These are phyloP conservation scores for Pyricularia sp. DNA, from an alignment of 2,329 filamentous ascomycete species.

Conservation along the genomic window DNA sequence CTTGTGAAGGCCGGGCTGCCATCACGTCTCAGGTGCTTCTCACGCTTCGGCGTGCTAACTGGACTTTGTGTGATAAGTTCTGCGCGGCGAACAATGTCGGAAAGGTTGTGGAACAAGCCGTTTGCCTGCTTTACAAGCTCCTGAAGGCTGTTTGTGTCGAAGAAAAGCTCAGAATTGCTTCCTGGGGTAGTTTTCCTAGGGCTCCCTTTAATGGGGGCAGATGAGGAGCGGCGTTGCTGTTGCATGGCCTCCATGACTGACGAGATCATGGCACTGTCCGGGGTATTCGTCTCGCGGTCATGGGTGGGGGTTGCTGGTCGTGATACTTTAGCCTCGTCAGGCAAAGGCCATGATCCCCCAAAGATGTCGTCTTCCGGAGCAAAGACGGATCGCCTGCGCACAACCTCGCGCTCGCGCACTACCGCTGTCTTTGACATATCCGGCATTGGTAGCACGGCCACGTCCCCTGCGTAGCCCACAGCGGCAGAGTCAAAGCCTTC, in stretches of 20 bases:
- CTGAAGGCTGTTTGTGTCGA: slow-evolving; percentile 60
- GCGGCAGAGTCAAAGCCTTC: slow-evolving; percentile 37
- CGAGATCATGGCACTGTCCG: slow-evolving; percentile 40
- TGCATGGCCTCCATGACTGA: slow-evolving; percentile 58
- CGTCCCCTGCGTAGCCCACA: slow-evolving; percentile 32
- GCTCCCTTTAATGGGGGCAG: slow-evolving; percentile 26
- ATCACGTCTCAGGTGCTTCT: slow-evolving; percentile 34
- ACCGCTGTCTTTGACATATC: slow-evolving; percentile 40
- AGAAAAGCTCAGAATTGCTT: slow-evolving; percentile 46
- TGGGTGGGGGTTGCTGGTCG: slow-evolving; percentile 30
- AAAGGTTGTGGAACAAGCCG: slow-evolving; percentile 48
- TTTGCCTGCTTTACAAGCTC: slow-evolving; percentile 55
- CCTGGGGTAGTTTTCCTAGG: slow-evolving; percentile 22
- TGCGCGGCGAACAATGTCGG: slow-evolving; percentile 48
- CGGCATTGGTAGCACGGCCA: slow-evolving; percentile 30
- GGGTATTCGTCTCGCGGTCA: slow-evolving; percentile 16
- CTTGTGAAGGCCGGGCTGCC: slow-evolving; percentile 59
- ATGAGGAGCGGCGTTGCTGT: slow-evolving; percentile 34
- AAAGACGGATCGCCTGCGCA: slow-evolving; percentile 52
- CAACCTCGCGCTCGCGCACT: slow-evolving; percentile 41
- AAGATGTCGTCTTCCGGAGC: slow-evolving; percentile 60
- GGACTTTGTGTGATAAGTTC: slow-evolving; percentile 51
- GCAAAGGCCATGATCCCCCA: slow-evolving; percentile 37
- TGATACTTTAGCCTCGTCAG: slow-evolving; percentile 26
- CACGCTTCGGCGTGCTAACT: slow-evolving; percentile 36